These are phyloP conservation scores for Pezicula rhizophila DNA, from an alignment of 2,329 filamentous ascomycete genomes.

Conservation along the genomic window DNA sequence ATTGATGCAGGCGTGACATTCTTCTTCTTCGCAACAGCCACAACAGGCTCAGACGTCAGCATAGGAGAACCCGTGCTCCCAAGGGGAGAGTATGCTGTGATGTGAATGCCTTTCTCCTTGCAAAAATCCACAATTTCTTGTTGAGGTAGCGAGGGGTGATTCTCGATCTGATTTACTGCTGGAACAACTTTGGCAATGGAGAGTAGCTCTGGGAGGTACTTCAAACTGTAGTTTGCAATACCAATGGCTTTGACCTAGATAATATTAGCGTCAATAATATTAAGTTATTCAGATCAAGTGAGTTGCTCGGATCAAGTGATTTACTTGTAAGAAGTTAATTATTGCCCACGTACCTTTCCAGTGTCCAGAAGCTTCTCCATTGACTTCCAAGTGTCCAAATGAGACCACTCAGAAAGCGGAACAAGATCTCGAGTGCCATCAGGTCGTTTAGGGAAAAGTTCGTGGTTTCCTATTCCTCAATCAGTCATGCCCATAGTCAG, in stretches of 20 bases:
- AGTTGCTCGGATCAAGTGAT: slow-evolving; percentile 26
- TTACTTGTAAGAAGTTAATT: too few species aligned
- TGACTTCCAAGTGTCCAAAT: slow-evolving; percentile 71
- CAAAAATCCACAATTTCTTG: slow-evolving; percentile 45
- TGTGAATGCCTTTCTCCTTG: slow-evolving; percentile 41
- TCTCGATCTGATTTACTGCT: slow-evolving; percentile 54
- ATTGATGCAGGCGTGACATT: slow-evolving; percentile 55
- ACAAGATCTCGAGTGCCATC: slow-evolving; percentile 72
- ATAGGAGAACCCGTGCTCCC: slow-evolving; percentile 35
- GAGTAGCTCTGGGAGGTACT: slow-evolving; percentile 30
- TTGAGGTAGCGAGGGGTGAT: slow-evolving; percentile 52
- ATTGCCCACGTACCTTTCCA: slow-evolving; percentile 39
- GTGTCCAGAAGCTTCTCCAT: slow-evolving; percentile 61
- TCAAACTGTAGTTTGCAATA: slow-evolving; percentile 31
- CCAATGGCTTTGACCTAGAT: slow-evolving; percentile 36
- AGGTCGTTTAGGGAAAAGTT: slow-evolving; percentile 66
- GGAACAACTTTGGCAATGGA: slow-evolving; percentile 40
- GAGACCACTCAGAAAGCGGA: slow-evolving; percentile 50
- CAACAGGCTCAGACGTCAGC: slow-evolving; percentile 52
- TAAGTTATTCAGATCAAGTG: slow-evolving; percentile 49
- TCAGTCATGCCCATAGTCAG: slow-evolving; percentile 1
- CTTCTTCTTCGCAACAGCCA: slow-evolving; percentile 60
- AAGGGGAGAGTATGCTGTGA: slow-evolving; percentile 45
- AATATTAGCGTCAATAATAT: slow-evolving; percentile 57
- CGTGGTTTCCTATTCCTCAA: slow-evolving; percentile 50